Conservation (phyloP, 148 eudicot genomes). For the Cornus suecica region DNA sequence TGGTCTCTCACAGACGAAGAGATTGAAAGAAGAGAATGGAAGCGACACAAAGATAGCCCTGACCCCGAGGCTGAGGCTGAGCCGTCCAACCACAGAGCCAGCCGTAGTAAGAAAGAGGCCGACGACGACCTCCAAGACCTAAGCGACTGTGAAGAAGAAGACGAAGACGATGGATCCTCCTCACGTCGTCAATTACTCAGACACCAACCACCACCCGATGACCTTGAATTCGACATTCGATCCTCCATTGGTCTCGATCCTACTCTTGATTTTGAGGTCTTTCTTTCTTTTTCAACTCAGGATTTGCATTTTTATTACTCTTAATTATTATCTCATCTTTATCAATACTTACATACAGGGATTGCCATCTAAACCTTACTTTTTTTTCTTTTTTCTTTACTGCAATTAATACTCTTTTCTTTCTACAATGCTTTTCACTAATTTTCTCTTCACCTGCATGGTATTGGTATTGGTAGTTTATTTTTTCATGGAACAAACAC, state of each 20-base stretch:
- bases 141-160: constrained; percentile 9
- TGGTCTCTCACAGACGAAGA: constrained; percentile 78
- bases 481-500: no score
- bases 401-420: no score
- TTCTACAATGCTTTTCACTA: no score
- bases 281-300: no score
- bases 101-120: constrained; percentile 3
- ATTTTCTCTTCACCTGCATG: no score
- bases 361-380: no score
- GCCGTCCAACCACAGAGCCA: constrained; percentile 15
- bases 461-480: no score
- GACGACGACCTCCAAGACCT: constrained; percentile 33
- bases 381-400: no score
- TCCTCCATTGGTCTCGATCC: constrained; percentile 60
- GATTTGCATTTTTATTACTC: no score
- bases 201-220: constrained; percentile 15
- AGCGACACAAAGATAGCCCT: constrained; percentile 31
- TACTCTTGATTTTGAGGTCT: constrained; percentile 78
- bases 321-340: no score
- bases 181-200: constrained; percentile 7
- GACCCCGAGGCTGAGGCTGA: constrained; percentile 21
- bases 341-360: no score
- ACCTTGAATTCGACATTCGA: constrained; percentile 37
- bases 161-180: constrained; percentile 14
- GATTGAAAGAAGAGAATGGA: constrained; percentile 49